phyloP scores from a whole-genome alignment of 768 basidiomycete species.

The Pisolithus sp. region DNA sequence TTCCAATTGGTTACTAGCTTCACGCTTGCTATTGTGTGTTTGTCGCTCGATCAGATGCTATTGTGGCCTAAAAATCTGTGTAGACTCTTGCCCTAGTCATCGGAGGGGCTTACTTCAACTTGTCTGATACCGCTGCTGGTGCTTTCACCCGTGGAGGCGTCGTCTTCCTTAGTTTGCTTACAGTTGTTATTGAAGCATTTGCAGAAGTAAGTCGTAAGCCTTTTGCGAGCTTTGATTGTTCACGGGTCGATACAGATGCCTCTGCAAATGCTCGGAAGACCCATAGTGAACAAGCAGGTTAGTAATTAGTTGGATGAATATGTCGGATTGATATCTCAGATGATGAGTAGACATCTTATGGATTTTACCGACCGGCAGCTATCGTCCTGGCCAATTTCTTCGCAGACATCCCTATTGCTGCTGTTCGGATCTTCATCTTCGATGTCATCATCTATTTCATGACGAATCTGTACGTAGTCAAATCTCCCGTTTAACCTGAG shows the following conservation, averaged over 20 bases:
- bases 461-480: slow-evolving; percentile 38
- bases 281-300: slow-evolving; percentile 64
- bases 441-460: slow-evolving; percentile 68
- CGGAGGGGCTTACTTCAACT: slow-evolving; percentile 69
- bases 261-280: slow-evolving; percentile 72
- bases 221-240: not conserved
- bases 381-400: slow-evolving; percentile 61
- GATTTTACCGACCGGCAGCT: slow-evolving; percentile 62
- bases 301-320: slow-evolving; percentile 5
- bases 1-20: slow-evolving; percentile 75
- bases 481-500: slow-evolving; percentile 11
- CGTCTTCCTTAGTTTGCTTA: slow-evolving; percentile 64
- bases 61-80: not conserved
- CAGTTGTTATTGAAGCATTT: slow-evolving; percentile 66
- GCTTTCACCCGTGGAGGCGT: slow-evolving; percentile 86
- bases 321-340: not conserved
- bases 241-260: slow-evolving; percentile 43
- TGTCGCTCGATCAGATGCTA: not conserved
- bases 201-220: slow-evolving; percentile 42
- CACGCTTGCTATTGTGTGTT: slow-evolving; percentile 49
- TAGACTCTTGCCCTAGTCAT: slow-evolving; percentile 44
- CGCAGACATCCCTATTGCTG: slow-evolving; percentile 65
- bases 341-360: slow-evolving; percentile 41
- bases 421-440: slow-evolving; percentile 51
- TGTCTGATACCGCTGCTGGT: slow-evolving; percentile 67